phyloP scores from a whole-genome alignment of 345 rosid species.

The Salix exigua region DNA sequence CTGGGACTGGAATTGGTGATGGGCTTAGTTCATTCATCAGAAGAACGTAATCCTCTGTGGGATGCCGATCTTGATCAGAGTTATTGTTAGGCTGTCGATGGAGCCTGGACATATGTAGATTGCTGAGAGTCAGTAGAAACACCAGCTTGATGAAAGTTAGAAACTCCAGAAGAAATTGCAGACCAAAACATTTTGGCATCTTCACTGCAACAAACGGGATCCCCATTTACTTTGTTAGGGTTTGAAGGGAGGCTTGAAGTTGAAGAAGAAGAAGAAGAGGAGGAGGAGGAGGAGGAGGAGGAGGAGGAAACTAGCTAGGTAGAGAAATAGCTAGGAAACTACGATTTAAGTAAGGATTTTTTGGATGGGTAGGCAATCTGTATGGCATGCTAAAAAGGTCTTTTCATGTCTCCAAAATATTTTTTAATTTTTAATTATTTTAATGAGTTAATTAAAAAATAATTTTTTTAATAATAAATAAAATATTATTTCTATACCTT shows the following conservation, averaged over 20 bases:
- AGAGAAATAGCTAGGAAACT: neutral
- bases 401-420: too few species aligned
- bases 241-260: neutral
- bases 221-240: conserved; percentile 5
- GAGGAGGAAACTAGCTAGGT: neutral
- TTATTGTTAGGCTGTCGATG: neutral
- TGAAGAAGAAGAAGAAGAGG: neutral
- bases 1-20: conserved; percentile 26
- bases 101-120: conserved; percentile 30
- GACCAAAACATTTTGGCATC: conserved; percentile 16
- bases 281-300: too few species aligned
- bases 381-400: too few species aligned
- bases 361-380: too few species aligned
- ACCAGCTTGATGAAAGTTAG: conserved; percentile 15
- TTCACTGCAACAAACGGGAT: conserved; percentile 14
- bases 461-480: too few species aligned
- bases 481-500: too few species aligned
- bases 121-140: conserved; percentile 10
- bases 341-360: neutral
- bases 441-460: too few species aligned
- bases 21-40: conserved; percentile 21
- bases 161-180: conserved; percentile 16
- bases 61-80: neutral
- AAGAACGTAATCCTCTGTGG: conserved; percentile 19
- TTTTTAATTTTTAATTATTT: too few species aligned